Conservation (phyloP, 2,329 filamentous ascomycete species). For the Fusarium algeriense region DNA sequence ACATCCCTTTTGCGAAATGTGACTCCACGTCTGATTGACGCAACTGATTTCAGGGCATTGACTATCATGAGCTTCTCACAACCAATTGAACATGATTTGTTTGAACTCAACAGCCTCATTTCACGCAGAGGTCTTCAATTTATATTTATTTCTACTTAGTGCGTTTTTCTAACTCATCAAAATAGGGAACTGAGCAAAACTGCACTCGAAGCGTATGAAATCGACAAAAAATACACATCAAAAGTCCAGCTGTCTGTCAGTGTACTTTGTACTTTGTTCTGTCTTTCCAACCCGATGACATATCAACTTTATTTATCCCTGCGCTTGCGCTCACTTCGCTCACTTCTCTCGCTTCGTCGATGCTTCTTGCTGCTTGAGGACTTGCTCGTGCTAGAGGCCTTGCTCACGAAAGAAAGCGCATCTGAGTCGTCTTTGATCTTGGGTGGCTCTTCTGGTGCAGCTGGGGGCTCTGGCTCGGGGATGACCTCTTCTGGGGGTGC, state of each 20-base stretch:
- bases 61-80: background rate
- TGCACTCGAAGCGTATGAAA: conserved; percentile 22
- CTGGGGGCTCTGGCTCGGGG: conserved; percentile 1
- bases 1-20: too few relatives aligned
- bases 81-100: background rate
- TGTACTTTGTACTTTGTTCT: conserved; percentile 33
- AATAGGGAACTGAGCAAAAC: background rate
- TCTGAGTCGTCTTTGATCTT: conserved; percentile 28
- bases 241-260: conserved; percentile 27
- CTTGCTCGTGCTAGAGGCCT: conserved; percentile 25
- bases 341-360: conserved; percentile 27
- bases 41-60: too few relatives aligned
- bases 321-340: conserved; percentile 34
- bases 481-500: conserved; percentile 3
- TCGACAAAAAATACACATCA: conserved; percentile 32
- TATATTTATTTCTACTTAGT: conserved; percentile 21
- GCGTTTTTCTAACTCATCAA: conserved; percentile 2
- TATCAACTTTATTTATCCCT: conserved; percentile 30
- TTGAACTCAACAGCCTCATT: background rate
- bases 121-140: conserved; percentile 13
- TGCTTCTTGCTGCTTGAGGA: conserved; percentile 32
- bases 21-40: too few relatives aligned
- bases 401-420: conserved; percentile 14
- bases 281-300: conserved; percentile 22
- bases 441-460: conserved; percentile 7